Base-by-base conservation (phyloP, 2,329 filamentous ascomycete species). In the Alternaria burnsii region DNA sequence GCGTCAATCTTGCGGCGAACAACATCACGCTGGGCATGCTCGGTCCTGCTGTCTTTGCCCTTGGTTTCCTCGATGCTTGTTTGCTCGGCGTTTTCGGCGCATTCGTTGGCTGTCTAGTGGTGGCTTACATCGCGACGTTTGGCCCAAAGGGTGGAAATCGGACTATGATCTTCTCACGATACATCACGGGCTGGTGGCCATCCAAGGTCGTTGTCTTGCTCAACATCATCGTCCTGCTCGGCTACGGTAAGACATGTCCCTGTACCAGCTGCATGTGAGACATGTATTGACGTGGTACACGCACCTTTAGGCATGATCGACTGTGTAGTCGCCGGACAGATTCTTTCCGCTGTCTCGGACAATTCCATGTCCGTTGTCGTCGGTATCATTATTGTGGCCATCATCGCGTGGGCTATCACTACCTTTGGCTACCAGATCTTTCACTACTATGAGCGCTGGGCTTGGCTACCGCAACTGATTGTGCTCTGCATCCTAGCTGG, bases 401-500 rank as follows among this genome's bases (percentile, higher is more conserved):
- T 89, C 24, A 85, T 90, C 36, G 86, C 85, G 30, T 89, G 87
- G 86, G 78, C 82, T 2, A 83, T 91, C 42, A 88, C 88, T 1
- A 88, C 87, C 0, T 90, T 91, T 71, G 89, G 89, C 0, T 90
- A 91, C 71, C 84, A 83, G 55, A 79, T 88, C 44, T 90, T 92
- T 73, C 89, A 91, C 70, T 82, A 85, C 55, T 92, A 91, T 73
- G 88, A 91, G 78, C 83, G 88, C 72, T 89, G 86, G 70, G 87
- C 88, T 1, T 90, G 88, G 83, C 77, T 90, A 0, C 88, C 88
- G 0, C 87, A 89, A 68, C 71, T 89, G 1, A 79, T 89, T 5
- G 84, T 89, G 4, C 75, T 89, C 5, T 86, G 85, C 57, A 84
- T 90, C 32, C 79, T 91, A 0, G 85, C 86, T 40, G 89, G 88